phyloP scores from a whole-genome alignment of 352 stramenopile species.

The Blastocystis sp. region DNA sequence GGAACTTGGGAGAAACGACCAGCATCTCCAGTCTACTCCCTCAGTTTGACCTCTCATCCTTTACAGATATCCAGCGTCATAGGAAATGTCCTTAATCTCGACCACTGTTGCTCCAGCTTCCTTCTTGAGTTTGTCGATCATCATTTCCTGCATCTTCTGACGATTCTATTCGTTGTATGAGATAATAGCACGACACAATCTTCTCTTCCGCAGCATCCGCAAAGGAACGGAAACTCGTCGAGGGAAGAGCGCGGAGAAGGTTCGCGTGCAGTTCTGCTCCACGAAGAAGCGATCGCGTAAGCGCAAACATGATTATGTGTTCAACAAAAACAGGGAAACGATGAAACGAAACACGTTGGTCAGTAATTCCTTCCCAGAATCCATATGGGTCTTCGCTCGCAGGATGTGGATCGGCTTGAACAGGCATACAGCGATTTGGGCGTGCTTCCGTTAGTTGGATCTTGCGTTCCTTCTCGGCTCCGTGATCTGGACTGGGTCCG shows the following conservation, averaged over 20 bases:
- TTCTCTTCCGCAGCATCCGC: constrained; percentile 2
- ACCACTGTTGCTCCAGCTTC: constrained; percentile 40
- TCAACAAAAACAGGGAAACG: not conserved
- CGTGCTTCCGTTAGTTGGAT: not conserved
- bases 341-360: not conserved
- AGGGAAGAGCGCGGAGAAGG: not conserved
- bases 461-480: not conserved
- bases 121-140: constrained; percentile 48
- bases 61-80: constrained; percentile 47
- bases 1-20: constrained; percentile 52
- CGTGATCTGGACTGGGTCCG: not conserved
- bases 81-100: constrained; percentile 52
- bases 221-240: not conserved
- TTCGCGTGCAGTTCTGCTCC: not conserved
- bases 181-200: not conserved
- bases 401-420: no score
- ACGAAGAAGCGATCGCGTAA: not conserved
- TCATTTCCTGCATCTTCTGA: constrained; percentile 51
- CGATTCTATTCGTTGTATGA: not conserved
- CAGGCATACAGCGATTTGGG: not conserved
- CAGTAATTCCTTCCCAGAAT: not conserved
- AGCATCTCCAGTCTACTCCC: constrained; percentile 28
- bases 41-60: not conserved
- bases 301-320: not conserved
- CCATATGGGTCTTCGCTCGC: not conserved